These are phyloP conservation scores for Pseudodiploospora longispora DNA, from an alignment of 2,329 filamentous ascomycete genomes.

Conservation along the genomic window DNA sequence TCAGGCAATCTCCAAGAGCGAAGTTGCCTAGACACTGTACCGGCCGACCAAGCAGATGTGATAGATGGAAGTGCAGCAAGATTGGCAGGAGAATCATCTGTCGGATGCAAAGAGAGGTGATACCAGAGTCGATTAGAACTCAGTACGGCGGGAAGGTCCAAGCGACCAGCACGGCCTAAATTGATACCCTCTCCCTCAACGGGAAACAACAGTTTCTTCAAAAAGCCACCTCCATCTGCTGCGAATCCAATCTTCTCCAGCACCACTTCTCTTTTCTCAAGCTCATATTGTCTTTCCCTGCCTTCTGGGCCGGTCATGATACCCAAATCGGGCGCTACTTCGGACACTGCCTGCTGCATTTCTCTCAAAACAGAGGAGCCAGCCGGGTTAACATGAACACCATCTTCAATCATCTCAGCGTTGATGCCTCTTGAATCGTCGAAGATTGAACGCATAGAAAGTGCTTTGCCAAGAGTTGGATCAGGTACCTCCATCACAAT, in stretches of 20 bases:
- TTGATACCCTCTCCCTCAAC: slow-evolving; percentile 69
- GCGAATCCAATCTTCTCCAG: slow-evolving; percentile 83
- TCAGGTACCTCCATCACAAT: slow-evolving; percentile 82
- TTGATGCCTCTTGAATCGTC: slow-evolving; percentile 93
- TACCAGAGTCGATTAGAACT: slow-evolving; percentile 90
- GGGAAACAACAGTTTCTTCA: slow-evolving; percentile 76
- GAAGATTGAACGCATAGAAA: slow-evolving; percentile 85
- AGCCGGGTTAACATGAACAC: slow-evolving; percentile 63
- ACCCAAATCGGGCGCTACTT: slow-evolving; percentile 71
- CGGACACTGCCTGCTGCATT: slow-evolving; percentile 73
- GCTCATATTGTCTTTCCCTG: slow-evolving; percentile 66
- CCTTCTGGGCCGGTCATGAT: slow-evolving; percentile 59
- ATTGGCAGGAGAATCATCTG: slow-evolving; percentile 71
- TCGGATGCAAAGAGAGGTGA: slow-evolving; percentile 85
- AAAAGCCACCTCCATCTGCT: slow-evolving; percentile 71
- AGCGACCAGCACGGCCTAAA: slow-evolving; percentile 67
- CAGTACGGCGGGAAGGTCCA: slow-evolving; percentile 68
- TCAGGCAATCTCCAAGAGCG: slow-evolving; percentile 90
- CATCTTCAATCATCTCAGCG: slow-evolving; percentile 93
- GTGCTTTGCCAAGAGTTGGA: slow-evolving; percentile 72
- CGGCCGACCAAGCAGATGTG: slow-evolving; percentile 87
- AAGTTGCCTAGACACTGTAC: slow-evolving; percentile 83
- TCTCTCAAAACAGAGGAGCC: slow-evolving; percentile 81
- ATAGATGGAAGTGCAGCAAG: slow-evolving; percentile 64
- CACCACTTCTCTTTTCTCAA: slow-evolving; percentile 74